Percentiles rank a stretch among this genome's conserved stretches.
These are phyloP conservation scores for Calocybe cyanea DNA, from an alignment of 768 basidiomycete genomes.

Conservation along the genomic window DNA sequence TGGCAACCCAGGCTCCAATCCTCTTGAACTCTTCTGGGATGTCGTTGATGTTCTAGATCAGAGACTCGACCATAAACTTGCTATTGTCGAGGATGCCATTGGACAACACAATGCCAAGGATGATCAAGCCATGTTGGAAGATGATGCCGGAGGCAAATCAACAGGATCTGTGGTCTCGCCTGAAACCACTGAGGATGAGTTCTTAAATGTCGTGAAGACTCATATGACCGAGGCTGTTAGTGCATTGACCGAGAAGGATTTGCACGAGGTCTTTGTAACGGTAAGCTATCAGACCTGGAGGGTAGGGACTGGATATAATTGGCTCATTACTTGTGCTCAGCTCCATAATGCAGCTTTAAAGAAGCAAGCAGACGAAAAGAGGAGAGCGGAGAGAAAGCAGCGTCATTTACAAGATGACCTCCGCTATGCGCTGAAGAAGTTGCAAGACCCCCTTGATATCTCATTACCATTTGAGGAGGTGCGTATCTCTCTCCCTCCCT, in stretches of 20 bases:
- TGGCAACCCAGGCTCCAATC: conserved; percentile 91
- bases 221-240: conserved; percentile 50
- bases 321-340: conserved; percentile 34
- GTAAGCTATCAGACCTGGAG: conserved; percentile 37
- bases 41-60: conserved; percentile 84
- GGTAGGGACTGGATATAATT: not conserved
- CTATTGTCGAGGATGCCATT: conserved; percentile 60
- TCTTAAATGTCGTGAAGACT: conserved; percentile 50
- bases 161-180: conserved; percentile 39
- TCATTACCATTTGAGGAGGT: conserved; percentile 78
- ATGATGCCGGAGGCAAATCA: conserved; percentile 14
- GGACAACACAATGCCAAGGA: conserved; percentile 40
- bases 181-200: conserved; percentile 68
- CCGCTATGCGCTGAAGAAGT: conserved; percentile 90
- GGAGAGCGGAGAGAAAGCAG: conserved; percentile 78
- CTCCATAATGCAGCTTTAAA: conserved; percentile 67
- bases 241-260: conserved; percentile 46
- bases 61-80: conserved; percentile 74
- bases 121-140: conserved; percentile 25
- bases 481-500: conserved; percentile 20
- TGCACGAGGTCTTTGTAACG: conserved; percentile 55
- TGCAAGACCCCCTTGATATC: conserved; percentile 78
- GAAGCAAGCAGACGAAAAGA: conserved; percentile 81
- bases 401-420: conserved; percentile 93
- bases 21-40: conserved; percentile 97